Evolutionary conservation across 2,329 filamentous ascomycete species (phyloP).

Genomic region (Ophiostoma montium): DNA sequence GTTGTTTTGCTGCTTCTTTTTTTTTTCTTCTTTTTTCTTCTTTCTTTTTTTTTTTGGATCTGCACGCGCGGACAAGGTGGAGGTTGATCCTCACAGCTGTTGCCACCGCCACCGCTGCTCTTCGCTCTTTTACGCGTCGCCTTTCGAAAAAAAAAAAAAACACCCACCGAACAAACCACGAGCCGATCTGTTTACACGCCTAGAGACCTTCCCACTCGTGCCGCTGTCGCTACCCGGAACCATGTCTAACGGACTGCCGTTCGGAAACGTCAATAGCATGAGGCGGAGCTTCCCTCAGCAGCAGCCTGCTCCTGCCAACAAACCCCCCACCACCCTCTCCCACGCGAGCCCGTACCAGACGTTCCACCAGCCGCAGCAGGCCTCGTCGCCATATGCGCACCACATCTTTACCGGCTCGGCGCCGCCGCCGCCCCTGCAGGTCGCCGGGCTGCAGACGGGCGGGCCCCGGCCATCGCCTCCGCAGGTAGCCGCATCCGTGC

Average conservation of each 20-base stretch:
- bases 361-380: slow-evolving; percentile 29
- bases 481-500: slow-evolving; percentile 33
- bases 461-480: slow-evolving; percentile 26
- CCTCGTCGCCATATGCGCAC: slow-evolving; percentile 32
- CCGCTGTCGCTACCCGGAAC: slow-evolving; percentile 8
- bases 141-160: no score
- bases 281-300: slow-evolving; percentile 29
- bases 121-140: no score
- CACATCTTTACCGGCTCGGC: slow-evolving; percentile 37
- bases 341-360: slow-evolving; percentile 41
- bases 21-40: not conserved
- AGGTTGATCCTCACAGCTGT: not conserved
- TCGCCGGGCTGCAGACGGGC: slow-evolving; percentile 33
- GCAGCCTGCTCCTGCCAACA: slow-evolving; percentile 31
- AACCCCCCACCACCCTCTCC: slow-evolving; percentile 35
- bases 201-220: no score
- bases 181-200: no score
- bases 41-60: not conserved
- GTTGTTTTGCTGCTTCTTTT: not conserved
- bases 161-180: no score
- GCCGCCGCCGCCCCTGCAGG: slow-evolving; percentile 31
- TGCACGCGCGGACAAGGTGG: no score
- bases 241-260: slow-evolving; percentile 36
- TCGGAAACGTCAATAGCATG: slow-evolving; percentile 29
- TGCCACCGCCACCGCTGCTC: no score